phyloP scores from a whole-genome alignment of 2,329 filamentous ascomycete genomes.

The Diaporthe batatas region DNA sequence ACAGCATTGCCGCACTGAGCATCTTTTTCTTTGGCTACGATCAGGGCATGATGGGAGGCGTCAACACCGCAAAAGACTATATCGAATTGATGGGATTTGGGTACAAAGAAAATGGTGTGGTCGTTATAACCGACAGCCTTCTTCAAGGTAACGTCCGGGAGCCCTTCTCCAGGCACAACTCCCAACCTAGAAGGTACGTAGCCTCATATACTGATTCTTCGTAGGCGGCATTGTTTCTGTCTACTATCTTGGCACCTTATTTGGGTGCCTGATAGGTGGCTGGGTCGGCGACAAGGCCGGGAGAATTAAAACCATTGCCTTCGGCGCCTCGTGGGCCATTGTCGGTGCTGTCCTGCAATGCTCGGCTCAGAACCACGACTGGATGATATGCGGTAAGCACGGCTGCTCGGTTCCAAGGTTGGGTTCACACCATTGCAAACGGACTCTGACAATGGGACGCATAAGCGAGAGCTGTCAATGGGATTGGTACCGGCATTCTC shows the following conservation, averaged over 20 bases:
- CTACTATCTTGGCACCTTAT: conserved; percentile 71
- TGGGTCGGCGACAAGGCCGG: conserved; percentile 74
- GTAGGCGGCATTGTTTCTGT: conserved; percentile 69
- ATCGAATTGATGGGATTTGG: conserved; percentile 75
- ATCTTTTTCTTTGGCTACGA: conserved; percentile 78
- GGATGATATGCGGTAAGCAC: conserved; percentile 76
- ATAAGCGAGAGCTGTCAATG: conserved; percentile 69
- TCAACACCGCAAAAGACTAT: conserved; percentile 76
- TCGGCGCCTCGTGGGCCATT: conserved; percentile 69
- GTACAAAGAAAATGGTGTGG: conserved; percentile 61
- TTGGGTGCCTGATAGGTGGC: conserved; percentile 74
- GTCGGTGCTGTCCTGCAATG: conserved; percentile 74
- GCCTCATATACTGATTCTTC: background rate
- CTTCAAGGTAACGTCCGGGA: conserved; percentile 56
- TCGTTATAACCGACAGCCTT: conserved; percentile 70
- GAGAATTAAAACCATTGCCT: conserved; percentile 73
- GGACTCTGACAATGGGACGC: background rate
- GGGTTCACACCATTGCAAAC: background rate
- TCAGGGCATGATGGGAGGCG: conserved; percentile 72
- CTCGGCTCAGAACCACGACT: conserved; percentile 73
- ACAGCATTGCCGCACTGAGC: conserved; percentile 72
- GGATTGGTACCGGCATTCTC: conserved; percentile 76
- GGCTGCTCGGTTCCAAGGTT: no score
- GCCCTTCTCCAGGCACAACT: background rate
- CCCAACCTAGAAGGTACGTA: background rate